Conservation (phyloP, 805 yeast species). For the Yamadazyma laniorum region DNA sequence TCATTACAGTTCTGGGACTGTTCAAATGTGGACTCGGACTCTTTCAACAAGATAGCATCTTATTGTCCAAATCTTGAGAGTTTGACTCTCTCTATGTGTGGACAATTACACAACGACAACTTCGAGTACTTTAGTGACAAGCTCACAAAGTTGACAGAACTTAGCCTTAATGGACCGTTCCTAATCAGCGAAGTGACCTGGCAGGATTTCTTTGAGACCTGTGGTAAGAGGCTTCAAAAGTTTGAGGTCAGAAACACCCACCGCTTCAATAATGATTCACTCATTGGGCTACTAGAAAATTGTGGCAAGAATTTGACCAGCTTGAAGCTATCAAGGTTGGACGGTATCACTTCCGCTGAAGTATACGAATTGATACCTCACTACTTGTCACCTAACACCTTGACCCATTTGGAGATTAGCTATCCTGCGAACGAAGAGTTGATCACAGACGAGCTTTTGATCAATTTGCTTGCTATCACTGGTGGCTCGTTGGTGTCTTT, state of each 20-base stretch:
- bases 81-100: conserved; percentile 85
- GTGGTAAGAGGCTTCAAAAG: conserved; percentile 52
- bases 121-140: conserved; percentile 61
- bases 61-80: conserved; percentile 71
- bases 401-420: conserved; percentile 62
- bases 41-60: conserved; percentile 68
- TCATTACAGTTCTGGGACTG: conserved; percentile 88
- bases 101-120: conserved; percentile 79
- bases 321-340: conserved; percentile 65
- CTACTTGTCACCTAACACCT: conserved; percentile 42
- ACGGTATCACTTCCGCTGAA: conserved; percentile 60
- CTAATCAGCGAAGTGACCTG: conserved; percentile 73
- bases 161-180: conserved; percentile 88
- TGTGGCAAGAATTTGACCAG: conserved; percentile 53
- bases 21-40: conserved; percentile 65
- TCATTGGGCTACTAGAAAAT: conserved; percentile 59
- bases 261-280: conserved; percentile 66
- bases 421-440: conserved; percentile 66
- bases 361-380: conserved; percentile 67
- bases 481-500: conserved; percentile 62
- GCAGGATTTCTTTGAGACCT: conserved; percentile 66
- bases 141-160: conserved; percentile 48
- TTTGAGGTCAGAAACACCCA: conserved; percentile 81
- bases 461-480: conserved; percentile 55
- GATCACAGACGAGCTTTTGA: conserved; percentile 64